Percentiles rank a stretch among this genome's conserved stretches.
These are phyloP conservation scores for Colletotrichum kahawae DNA, from an alignment of 2,329 filamentous ascomycete species.

Conservation along the genomic window DNA sequence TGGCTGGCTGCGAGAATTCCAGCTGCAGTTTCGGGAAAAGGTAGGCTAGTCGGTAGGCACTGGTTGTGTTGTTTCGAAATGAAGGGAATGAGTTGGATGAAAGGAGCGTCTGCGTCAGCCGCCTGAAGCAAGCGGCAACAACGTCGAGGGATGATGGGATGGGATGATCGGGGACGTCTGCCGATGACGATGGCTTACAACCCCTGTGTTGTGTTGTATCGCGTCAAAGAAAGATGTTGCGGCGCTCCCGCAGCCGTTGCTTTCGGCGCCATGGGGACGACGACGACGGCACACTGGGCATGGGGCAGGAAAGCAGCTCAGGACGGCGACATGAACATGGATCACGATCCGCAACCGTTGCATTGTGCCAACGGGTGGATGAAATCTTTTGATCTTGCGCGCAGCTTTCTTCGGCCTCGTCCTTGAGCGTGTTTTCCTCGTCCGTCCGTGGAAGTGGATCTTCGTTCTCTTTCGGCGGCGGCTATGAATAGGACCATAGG, in stretches of 20 bases:
- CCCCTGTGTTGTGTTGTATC: neutral
- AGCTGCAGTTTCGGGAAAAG: conserved; percentile 6
- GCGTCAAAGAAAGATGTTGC: neutral
- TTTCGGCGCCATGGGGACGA: neutral
- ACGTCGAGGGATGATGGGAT: neutral
- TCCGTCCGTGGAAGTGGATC: neutral
- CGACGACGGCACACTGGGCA: neutral
- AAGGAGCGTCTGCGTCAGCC: neutral
- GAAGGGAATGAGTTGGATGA: neutral
- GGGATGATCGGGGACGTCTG: neutral
- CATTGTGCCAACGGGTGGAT: neutral
- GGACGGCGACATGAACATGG: neutral
- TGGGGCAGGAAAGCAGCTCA: neutral
- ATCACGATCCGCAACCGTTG: neutral
- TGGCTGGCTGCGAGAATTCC: neutral
- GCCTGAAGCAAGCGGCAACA: neutral
- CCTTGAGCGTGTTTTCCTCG: neutral
- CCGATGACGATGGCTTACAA: neutral
- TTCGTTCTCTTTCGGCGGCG: neutral
- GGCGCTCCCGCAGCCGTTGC: neutral
- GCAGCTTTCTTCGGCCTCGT: neutral
- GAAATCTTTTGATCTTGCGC: neutral
- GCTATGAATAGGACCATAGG: conserved; percentile 14
- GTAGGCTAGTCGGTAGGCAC: too few species aligned
- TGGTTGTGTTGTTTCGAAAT: neutral